Conservation (phyloP, 1,139 yeast species). For the Pichia norvegensis region DNA sequence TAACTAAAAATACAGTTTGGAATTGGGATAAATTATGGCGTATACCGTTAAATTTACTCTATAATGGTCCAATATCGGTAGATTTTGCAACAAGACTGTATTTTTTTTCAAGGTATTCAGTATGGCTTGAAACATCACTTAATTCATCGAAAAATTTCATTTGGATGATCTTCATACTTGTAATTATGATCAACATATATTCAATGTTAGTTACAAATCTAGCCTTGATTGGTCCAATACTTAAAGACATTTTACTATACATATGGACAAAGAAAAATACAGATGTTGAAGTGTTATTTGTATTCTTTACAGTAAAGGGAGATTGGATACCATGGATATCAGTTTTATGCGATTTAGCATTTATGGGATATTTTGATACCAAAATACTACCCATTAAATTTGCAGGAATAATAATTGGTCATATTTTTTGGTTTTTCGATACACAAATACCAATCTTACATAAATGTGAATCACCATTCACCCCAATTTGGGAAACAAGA, state of each 20-base stretch:
- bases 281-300: conserved; percentile 26
- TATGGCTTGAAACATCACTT: conserved; percentile 35
- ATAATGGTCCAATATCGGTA: conserved; percentile 34
- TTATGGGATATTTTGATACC: neutral
- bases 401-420: conserved; percentile 38
- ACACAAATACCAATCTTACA: conserved; percentile 37
- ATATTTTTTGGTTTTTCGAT: conserved; percentile 33
- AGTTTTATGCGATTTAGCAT: conserved; percentile 13
- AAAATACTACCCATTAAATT: conserved; percentile 24
- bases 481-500: conserved; percentile 28
- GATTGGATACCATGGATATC: conserved; percentile 34
- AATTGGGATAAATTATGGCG: conserved; percentile 2
- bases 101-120: conserved; percentile 33
- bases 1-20: neutral
- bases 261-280: conserved; percentile 42
- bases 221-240: conserved; percentile 31
- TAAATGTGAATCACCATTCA: conserved; percentile 23
- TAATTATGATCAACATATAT: conserved; percentile 26
- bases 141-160: conserved; percentile 31
- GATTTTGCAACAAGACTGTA: conserved; percentile 32
- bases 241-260: conserved; percentile 34
- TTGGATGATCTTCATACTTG: conserved; percentile 33
- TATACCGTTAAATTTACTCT: conserved; percentile 16
- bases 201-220: conserved; percentile 28
- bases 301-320: conserved; percentile 3